phyloP scores from a whole-genome alignment of 2,329 filamentous ascomycete genomes.

The Pyricularia sp. region DNA sequence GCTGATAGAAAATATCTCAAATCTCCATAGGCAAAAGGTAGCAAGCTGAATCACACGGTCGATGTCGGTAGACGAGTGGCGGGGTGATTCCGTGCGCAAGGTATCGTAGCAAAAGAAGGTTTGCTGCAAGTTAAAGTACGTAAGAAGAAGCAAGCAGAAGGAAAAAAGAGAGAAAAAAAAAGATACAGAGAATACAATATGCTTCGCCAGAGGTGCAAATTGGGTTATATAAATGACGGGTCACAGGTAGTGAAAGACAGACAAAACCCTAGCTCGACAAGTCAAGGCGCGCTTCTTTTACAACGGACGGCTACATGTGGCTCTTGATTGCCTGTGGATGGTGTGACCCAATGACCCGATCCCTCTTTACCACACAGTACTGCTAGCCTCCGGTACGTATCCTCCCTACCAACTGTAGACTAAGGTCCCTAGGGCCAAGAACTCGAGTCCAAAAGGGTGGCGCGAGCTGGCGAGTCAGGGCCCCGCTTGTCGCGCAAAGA shows the following conservation, averaged over 20 bases:
- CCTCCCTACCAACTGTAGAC: no score
- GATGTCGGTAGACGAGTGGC: not conserved
- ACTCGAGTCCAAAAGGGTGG: not conserved
- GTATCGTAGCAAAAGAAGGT: not conserved
- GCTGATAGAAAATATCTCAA: not conserved
- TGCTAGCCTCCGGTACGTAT: no score
- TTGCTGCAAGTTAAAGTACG: not conserved
- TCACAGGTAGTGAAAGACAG: not conserved
- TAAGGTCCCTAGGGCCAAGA: no score
- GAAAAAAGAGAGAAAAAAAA: not conserved
- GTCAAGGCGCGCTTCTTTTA: not conserved
- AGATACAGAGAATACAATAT: not conserved
- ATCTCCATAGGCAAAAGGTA: not conserved
- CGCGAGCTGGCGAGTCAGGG: not conserved
- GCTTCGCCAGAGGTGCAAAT: not conserved
- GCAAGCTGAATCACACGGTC: not conserved
- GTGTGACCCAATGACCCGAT: not conserved
- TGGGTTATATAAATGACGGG: not conserved
- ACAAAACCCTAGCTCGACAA: no score
- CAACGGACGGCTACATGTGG: not conserved
- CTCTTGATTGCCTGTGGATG: not conserved
- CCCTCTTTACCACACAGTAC: not conserved
- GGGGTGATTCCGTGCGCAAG: not conserved
- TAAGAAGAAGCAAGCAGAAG: no score
- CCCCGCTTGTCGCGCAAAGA: not conserved